Evolutionary conservation across 306 rosid species (phyloP).

Genomic region (Cucurbita argyrosperma): DNA sequence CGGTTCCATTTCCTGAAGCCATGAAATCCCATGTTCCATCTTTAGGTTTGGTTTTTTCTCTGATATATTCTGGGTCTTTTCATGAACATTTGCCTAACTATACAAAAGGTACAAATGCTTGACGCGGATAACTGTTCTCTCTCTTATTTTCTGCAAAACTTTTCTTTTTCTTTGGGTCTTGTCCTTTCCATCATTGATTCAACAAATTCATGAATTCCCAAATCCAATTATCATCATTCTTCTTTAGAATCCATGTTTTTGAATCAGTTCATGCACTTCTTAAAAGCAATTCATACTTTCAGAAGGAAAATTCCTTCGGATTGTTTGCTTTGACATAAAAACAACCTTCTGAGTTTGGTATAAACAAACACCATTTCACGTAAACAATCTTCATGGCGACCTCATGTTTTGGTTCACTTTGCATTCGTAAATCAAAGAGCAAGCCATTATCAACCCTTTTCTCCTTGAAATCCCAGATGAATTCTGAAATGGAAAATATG

Average conservation of each 20-base stretch:
- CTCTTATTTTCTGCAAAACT: slow-evolving; percentile 7
- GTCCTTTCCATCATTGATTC: slow-evolving; percentile 18
- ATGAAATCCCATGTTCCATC: slow-evolving; percentile 20
- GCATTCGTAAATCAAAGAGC: slow-evolving; percentile 51
- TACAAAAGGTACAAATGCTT: neutral
- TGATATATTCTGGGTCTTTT: slow-evolving; percentile 1
- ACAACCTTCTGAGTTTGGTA: neutral
- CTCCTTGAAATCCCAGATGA: slow-evolving; percentile 29
- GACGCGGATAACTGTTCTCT: slow-evolving; percentile 2
- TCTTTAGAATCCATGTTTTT: slow-evolving; percentile 43
- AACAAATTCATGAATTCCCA: slow-evolving; percentile 24
- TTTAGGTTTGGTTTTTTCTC: slow-evolving; percentile 8
- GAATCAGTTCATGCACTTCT: slow-evolving; percentile 74
- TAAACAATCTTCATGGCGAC: slow-evolving; percentile 43
- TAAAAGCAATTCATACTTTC: slow-evolving; percentile 63
- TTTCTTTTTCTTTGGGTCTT: slow-evolving; percentile 7
- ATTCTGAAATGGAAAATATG: slow-evolving; percentile 53
- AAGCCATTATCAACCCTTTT: slow-evolving; percentile 41
- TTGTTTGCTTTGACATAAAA: slow-evolving; percentile 14
- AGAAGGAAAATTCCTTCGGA: slow-evolving; percentile 59
- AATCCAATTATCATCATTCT: slow-evolving; percentile 14
- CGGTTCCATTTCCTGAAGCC: slow-evolving; percentile 14
- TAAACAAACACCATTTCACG: neutral
- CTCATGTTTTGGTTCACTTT: slow-evolving; percentile 50
- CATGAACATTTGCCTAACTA: slow-evolving; percentile 14